Conservation (phyloP, 805 yeast genomes). For the Lachancea quebecensis region DNA sequence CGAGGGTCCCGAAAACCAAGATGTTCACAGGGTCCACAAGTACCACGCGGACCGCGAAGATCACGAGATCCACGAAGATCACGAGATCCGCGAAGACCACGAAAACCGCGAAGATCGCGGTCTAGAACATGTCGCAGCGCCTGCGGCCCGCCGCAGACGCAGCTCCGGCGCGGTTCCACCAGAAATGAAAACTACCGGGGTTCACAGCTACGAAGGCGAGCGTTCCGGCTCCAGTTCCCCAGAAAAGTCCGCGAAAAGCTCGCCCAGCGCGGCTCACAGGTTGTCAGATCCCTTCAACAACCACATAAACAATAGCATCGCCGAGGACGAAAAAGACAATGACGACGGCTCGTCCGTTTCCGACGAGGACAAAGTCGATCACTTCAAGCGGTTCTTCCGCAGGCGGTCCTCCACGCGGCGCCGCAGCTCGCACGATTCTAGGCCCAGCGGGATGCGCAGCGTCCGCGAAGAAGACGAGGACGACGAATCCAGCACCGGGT, state of each 20-base stretch:
- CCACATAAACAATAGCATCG: background rate
- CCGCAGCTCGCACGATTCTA: slow-evolving; percentile 5
- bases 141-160: too few species aligned
- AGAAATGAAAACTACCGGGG: too few species aligned
- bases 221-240: background rate
- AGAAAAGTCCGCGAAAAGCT: background rate
- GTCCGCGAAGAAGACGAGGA: slow-evolving; percentile 11
- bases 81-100: too few species aligned
- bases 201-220: too few species aligned
- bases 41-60: too few species aligned
- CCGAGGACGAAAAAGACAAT: slow-evolving; percentile 3
- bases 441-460: slow-evolving; percentile 9
- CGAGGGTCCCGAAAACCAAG: background rate
- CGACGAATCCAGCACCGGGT: slow-evolving; percentile 16
- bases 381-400: slow-evolving; percentile 18
- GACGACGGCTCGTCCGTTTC: slow-evolving; percentile 10
- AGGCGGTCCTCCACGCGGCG: slow-evolving; percentile 13
- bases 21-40: background rate
- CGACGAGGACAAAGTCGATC: slow-evolving; percentile 17
- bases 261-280: background rate
- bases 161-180: too few species aligned
- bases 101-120: too few species aligned
- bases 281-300: background rate
- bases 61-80: too few species aligned
- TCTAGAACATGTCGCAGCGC: too few species aligned